Evolutionary conservation across 345 rosid genomes (phyloP), one percentile per base, ranked within the genome.

Genomic region (Leavenworthia alabamica): DNA sequence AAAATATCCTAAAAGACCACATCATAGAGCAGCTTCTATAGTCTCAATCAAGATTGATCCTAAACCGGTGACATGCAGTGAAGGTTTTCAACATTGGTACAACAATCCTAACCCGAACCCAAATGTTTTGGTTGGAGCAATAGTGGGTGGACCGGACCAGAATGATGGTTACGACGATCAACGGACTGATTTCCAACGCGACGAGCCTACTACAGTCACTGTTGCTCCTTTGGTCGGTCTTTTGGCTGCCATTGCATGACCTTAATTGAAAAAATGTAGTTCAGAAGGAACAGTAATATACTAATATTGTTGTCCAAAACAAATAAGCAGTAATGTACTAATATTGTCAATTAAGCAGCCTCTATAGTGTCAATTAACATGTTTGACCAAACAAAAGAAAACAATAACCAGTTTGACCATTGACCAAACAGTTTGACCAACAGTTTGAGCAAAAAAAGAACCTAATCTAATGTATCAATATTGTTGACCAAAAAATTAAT

Each of bases 1-100:
- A 13, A 68, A 76, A 60, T 93, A 75, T 73, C 97, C 99, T 6
- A 80, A 56, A 56, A 78, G 85, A 74, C 72, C 89, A 42, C 99
- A 93, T 78, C 99, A 93, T 79, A 77, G 99, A 75, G 99, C 86
- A 15, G 81, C 97, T 13, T 93, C 99, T 1, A 56, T 84, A 46
- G 96, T 96, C 47, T 87, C 91, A 11, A 68, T 84, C 26, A 75
- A 75, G 14, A 40, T 59, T 8, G 93, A 92, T 57, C 84, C 85
- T 16, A 76, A 67, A 35, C 79, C 65, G 71, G 75, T 88, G 77
- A 73, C 76, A 33, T 91, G 98, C 72, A 67, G 69, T 19, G 68
- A 80, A 24, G 98, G 98, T 46, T 86, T 76, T 68, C 60, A 66
- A 8, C 12, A 20, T 16, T 87, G 88, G 82, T 83, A 44, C 62